Percentiles rank a stretch among this genome's conserved stretches.
phyloP scores from a whole-genome alignment of 2,329 filamentous ascomycete species.

The Colletotrichum scovillei region DNA sequence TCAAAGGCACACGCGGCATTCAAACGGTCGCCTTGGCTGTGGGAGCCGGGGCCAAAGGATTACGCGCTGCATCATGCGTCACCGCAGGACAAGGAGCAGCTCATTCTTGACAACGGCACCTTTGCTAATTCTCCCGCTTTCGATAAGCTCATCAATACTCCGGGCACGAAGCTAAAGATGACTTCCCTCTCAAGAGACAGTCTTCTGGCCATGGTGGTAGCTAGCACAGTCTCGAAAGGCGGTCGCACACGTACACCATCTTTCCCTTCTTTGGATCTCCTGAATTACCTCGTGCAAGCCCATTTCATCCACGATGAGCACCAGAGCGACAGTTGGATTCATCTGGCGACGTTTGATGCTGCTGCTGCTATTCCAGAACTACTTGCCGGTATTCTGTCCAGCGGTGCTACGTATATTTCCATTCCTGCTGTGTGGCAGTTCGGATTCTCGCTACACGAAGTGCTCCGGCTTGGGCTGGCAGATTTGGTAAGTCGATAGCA shows the following conservation, averaged over 20 bases:
- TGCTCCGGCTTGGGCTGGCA: constrained; percentile 45
- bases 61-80: constrained; percentile 33
- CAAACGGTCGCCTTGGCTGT: constrained; percentile 48
- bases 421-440: constrained; percentile 51
- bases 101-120: constrained; percentile 20
- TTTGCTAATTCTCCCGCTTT: constrained; percentile 30
- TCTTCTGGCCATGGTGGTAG: constrained; percentile 44
- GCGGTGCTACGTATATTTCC: constrained; percentile 49
- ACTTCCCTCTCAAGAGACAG: constrained; percentile 42
- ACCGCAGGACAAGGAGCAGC: constrained; percentile 26
- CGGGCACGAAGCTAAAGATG: constrained; percentile 35
- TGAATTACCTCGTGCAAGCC: constrained; percentile 51
- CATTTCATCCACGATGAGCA: constrained; percentile 42
- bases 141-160: constrained; percentile 24
- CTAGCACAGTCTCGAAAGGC: constrained; percentile 42
- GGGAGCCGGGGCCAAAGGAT: constrained; percentile 45
- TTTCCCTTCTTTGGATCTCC: constrained; percentile 51
- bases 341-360: constrained; percentile 49
- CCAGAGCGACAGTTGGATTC: constrained; percentile 40
- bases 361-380: constrained; percentile 50
- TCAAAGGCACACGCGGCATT: constrained; percentile 46
- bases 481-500: constrained; percentile 30
- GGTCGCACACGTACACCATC: constrained; percentile 45
- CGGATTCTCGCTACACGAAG: constrained; percentile 54
- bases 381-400: constrained; percentile 48